Percentiles rank a stretch among this genome's conserved stretches.
phyloP scores from a whole-genome alignment of 2,329 filamentous ascomycete genomes.

The Fusarium sarcochroum region DNA sequence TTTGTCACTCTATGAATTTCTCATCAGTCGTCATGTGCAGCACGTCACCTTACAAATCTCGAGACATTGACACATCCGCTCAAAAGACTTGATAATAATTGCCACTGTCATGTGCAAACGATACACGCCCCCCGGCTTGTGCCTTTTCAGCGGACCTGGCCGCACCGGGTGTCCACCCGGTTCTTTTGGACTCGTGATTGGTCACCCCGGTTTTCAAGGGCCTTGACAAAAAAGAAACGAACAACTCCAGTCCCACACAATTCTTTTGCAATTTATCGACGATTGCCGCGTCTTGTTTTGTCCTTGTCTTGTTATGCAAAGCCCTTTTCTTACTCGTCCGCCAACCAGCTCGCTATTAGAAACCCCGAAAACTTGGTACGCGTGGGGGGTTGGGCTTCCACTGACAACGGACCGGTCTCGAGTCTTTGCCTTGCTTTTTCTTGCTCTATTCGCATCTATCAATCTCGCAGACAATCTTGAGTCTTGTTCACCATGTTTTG shows the following conservation, averaged over 20 bases:
- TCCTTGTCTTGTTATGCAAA: constrained; percentile 1
- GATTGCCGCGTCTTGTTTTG: constrained; percentile 27
- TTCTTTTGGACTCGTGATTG: constrained; percentile 24
- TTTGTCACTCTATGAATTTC: not conserved
- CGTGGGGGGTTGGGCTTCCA: constrained; percentile 11
- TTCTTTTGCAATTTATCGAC: constrained; percentile 23
- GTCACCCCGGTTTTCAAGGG: constrained; percentile 13
- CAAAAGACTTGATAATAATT: constrained; percentile 9
- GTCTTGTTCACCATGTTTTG: not conserved
- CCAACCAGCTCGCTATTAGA: constrained; percentile 24
- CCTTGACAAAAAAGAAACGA: constrained; percentile 27
- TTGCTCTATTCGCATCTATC: not conserved
- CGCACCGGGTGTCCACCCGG: constrained; percentile 42
- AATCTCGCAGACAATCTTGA: not conserved
- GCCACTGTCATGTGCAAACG: constrained; percentile 12
- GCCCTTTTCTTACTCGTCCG: constrained; percentile 22
- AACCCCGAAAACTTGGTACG: constrained; percentile 10
- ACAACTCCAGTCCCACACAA: constrained; percentile 27
- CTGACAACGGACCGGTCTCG: constrained; percentile 22
- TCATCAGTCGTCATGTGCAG: constrained; percentile 23
- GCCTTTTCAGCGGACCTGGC: constrained; percentile 32
- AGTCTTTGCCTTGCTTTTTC: constrained; percentile 4
- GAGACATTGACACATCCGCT: constrained; percentile 4
- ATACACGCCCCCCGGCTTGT: constrained; percentile 24
- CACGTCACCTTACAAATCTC: constrained; percentile 27